These are phyloP conservation scores for Cladosporium sp. DNA, from an alignment of 2,329 filamentous ascomycete genomes.

Conservation along the genomic window DNA sequence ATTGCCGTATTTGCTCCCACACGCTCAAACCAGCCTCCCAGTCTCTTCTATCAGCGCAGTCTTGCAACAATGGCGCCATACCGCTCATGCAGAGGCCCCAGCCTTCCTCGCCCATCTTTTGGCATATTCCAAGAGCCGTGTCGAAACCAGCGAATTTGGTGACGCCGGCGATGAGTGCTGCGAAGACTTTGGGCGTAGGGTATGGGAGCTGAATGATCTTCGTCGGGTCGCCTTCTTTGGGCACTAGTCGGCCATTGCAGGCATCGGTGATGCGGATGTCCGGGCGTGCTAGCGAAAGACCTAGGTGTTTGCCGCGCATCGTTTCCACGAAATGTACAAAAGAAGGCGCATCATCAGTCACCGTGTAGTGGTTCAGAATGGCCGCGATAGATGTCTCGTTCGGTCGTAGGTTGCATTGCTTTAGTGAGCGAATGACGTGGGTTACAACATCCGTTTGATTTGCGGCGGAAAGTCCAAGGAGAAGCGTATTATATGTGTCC, in stretches of 20 bases:
- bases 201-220: constrained; percentile 41
- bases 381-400: constrained; percentile 43
- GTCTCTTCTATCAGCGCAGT: constrained; percentile 38
- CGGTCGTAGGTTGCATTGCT: constrained; percentile 37
- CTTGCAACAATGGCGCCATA: constrained; percentile 36
- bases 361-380: constrained; percentile 39
- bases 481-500: constrained; percentile 66
- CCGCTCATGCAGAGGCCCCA: constrained; percentile 42
- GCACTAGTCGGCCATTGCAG: constrained; percentile 20
- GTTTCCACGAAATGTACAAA: constrained; percentile 38
- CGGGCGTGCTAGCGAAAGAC: constrained; percentile 39
- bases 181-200: constrained; percentile 42
- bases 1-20: constrained; percentile 39
- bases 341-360: constrained; percentile 24
- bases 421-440: constrained; percentile 27
- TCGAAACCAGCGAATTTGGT: constrained; percentile 44
- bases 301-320: constrained; percentile 38
- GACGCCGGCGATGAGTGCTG: constrained; percentile 38
- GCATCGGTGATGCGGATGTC: constrained; percentile 32
- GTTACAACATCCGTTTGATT: constrained; percentile 23
- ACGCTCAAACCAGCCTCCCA: constrained; percentile 35
- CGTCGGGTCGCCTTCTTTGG: constrained; percentile 13
- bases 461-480: constrained; percentile 56
- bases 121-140: constrained; percentile 38
- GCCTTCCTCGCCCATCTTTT: constrained; percentile 40